Percentiles rank a stretch among this genome's conserved stretches.
phyloP scores from a whole-genome alignment of 495 filamentous ascomycete genomes.

The Penicillium maclennaniae region DNA sequence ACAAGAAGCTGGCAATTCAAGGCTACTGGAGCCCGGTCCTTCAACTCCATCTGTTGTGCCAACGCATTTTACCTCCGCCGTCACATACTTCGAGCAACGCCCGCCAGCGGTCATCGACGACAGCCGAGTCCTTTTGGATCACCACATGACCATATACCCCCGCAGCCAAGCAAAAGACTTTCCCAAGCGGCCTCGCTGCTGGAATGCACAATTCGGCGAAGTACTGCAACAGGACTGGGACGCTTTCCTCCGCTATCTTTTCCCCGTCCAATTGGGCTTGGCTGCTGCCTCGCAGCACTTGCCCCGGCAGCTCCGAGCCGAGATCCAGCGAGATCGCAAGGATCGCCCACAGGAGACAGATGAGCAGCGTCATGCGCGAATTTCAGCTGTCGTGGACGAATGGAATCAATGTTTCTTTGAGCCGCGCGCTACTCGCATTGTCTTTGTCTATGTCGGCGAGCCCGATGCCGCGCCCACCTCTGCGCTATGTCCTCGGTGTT shows the following conservation, averaged over 20 bases:
- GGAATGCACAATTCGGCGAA: slow-evolving; percentile 35
- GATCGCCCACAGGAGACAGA: slow-evolving; percentile 42
- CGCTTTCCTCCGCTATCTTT: slow-evolving; percentile 46
- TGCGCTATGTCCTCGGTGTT: slow-evolving; percentile 42
- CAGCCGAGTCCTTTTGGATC: slow-evolving; percentile 26
- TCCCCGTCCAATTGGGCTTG: slow-evolving; percentile 40
- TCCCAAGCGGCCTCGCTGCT: slow-evolving; percentile 42
- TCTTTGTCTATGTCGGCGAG: slow-evolving; percentile 38
- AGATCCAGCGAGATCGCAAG: slow-evolving; percentile 42
- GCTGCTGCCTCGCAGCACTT: slow-evolving; percentile 39
- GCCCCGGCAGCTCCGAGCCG: slow-evolving; percentile 38
- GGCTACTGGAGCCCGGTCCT: slow-evolving; percentile 4
- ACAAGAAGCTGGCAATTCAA: slow-evolving; percentile 19
- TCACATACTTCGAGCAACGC: slow-evolving; percentile 44
- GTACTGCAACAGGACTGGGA: slow-evolving; percentile 50
- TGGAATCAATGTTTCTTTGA: slow-evolving; percentile 54
- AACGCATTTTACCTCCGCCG: slow-evolving; percentile 40
- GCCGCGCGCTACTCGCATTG: slow-evolving; percentile 36
- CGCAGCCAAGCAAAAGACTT: slow-evolving; percentile 46
- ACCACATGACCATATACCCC: slow-evolving; percentile 44
- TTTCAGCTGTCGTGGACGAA: slow-evolving; percentile 44
- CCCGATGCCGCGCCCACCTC: slow-evolving; percentile 37
- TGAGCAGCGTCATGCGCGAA: slow-evolving; percentile 37
- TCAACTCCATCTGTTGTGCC: slow-evolving; percentile 19
- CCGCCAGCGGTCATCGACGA: slow-evolving; percentile 25